A percentile compares a stretch with the other conserved stretches of the same genome.
Evolutionary conservation across 352 stramenopile genomes (phyloP).

Genomic region (Globisporangium cederbergense): DNA sequence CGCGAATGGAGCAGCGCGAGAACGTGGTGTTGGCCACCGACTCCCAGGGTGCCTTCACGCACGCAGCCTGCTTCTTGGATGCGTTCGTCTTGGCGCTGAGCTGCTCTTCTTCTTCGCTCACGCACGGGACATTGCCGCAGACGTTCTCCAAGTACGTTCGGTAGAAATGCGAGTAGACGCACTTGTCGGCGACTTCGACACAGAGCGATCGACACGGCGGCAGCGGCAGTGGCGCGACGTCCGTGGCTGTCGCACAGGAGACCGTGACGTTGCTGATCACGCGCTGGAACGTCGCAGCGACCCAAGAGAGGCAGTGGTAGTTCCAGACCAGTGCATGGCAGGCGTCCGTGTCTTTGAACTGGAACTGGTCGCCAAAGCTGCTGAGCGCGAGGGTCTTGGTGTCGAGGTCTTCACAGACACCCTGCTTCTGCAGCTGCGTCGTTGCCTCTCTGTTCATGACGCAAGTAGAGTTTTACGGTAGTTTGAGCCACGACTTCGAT

Average conservation of each 20-base stretch:
- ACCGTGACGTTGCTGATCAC: constrained; percentile 31
- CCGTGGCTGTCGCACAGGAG: constrained; percentile 27
- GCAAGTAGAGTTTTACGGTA: too few relatives aligned
- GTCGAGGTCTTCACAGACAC: constrained; percentile 71
- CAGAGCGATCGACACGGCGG: constrained; percentile 69
- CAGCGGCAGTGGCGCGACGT: constrained; percentile 24
- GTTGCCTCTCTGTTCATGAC: constrained; percentile 36
- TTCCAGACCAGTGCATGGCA: constrained; percentile 71
- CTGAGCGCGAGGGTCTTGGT: constrained; percentile 52
- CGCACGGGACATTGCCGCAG: constrained; percentile 58
- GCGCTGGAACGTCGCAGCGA: constrained; percentile 41
- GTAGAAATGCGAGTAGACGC: constrained; percentile 73
- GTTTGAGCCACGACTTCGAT: too few relatives aligned
- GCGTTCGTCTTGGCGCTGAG: constrained; percentile 26
- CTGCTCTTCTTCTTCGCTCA: constrained; percentile 44
- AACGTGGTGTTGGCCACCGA: constrained; percentile 42
- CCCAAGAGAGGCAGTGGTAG: constrained; percentile 74
- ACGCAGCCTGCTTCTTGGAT: constrained; percentile 34
- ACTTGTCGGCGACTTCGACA: constrained; percentile 74
- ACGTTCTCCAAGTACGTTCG: constrained; percentile 59
- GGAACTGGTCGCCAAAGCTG: constrained; percentile 47
- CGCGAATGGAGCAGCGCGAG: constrained; percentile 54
- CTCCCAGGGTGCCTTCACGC: constrained; percentile 48
- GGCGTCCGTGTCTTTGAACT: constrained; percentile 64
- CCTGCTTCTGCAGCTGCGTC: constrained; percentile 63